A percentile compares a stretch with the other conserved stretches of the same genome.
Evolutionary conservation across 2,329 filamentous ascomycete genomes (phyloP).

Genomic region (Aureobasidium sp.): DNA sequence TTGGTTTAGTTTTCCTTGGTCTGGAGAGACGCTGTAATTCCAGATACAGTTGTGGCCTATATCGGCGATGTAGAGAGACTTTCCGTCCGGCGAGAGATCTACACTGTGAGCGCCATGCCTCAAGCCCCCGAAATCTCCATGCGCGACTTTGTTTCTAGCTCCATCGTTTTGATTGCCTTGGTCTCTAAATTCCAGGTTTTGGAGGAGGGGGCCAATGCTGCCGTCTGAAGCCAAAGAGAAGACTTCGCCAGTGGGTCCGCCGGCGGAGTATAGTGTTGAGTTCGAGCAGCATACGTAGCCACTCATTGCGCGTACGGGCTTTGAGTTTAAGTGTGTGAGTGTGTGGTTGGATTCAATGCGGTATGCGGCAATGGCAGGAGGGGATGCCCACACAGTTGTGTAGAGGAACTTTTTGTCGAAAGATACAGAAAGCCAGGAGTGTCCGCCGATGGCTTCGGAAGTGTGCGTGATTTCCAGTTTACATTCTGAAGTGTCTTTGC

Average conservation of each 20-base stretch:
- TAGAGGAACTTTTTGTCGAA: conserved; percentile 24
- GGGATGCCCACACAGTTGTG: conserved; percentile 29
- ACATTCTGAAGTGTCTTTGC: conserved; percentile 1
- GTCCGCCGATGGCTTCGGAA: conserved; percentile 26
- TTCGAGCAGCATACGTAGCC: conserved; percentile 24
- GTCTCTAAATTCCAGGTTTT: conserved; percentile 27
- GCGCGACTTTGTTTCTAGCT: conserved; percentile 23
- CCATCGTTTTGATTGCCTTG: conserved; percentile 20
- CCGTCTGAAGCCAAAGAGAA: conserved; percentile 25
- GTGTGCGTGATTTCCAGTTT: conserved; percentile 18
- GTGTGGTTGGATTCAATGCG: conserved; percentile 20
- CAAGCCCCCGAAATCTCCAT: conserved; percentile 29
- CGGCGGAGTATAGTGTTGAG: conserved; percentile 26
- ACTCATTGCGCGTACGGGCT: conserved; percentile 23
- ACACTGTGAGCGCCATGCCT: conserved; percentile 28
- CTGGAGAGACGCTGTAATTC: conserved; percentile 19
- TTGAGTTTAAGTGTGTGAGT: conserved; percentile 26
- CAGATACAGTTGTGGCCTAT: conserved; percentile 31
- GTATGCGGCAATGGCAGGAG: conserved; percentile 27
- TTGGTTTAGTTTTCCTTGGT: conserved; percentile 14
- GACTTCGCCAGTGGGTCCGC: conserved; percentile 28
- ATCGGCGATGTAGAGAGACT: conserved; percentile 26
- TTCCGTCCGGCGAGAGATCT: conserved; percentile 25
- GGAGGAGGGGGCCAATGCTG: conserved; percentile 24
- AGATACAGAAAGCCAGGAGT: conserved; percentile 30